Base-by-base conservation (phyloP, 495 filamentous ascomycete genomes). In the Penicillium bovifimosum region DNA sequence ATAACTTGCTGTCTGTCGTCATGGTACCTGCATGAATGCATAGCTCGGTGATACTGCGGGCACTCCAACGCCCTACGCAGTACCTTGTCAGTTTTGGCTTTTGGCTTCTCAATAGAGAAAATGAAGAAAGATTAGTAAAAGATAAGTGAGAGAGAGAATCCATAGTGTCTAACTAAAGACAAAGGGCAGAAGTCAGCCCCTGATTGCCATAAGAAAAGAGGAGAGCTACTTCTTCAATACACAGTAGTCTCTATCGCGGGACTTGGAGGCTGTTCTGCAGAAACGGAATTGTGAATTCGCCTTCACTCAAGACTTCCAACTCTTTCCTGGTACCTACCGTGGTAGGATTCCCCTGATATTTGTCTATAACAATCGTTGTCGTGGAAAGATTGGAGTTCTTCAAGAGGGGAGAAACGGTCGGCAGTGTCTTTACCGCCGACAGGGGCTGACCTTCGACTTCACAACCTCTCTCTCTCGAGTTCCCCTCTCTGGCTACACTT, bases 381-480 rank as follows among this genome's bases (percentile, higher is more conserved):
- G 27, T 43, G 41, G 27, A 1, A 36, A 36, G 18, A 36, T 36
- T 10, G 32, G 20, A 28, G 41, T 43, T 43, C 27, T 43, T 43
- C 31, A 46, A 34, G 45, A 38, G 41, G 27, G 45, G 34, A 36
- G 34, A 36, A 32, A 47, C 60, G 60, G 57, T 55, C 60, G 54
- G 58, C 54, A 41, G 56, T 55, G 53, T 38, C 50, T 61, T 64
- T 64, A 64, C 61, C 61, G 61, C 61, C 58, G 41, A 61, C 59
- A 58, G 47, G 55, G 61, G 57, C 50, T 57, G 56, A 41, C 52
- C 47, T 52, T 56, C 47, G 36, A 48, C 47, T 44, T 54, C 46
- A 41, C 40, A 42, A 42, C 39, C 20, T 24, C 20, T 24, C 20
- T 24, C 26, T 40, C 51, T 45, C 55, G 28, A 44, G 16, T 42